These are phyloP conservation scores for Russula vinacea DNA, from an alignment of 768 basidiomycete species.

Conservation along the genomic window DNA sequence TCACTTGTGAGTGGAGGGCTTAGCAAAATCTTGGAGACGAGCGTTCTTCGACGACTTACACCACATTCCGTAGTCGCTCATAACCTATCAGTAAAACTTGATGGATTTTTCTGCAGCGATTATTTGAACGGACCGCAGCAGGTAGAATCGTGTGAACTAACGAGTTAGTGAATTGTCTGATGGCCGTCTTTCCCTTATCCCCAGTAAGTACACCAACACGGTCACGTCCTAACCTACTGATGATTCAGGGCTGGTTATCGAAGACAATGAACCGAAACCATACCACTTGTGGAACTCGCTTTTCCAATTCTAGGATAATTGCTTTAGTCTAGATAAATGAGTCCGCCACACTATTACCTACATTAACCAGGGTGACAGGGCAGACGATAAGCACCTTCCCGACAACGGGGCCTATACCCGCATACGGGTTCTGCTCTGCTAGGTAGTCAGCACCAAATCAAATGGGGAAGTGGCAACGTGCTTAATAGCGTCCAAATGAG, in stretches of 20 bases:
- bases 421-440: slow-evolving; percentile 82
- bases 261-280: slow-evolving; percentile 32
- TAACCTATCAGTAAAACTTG: slow-evolving; percentile 94
- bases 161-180: slow-evolving; percentile 76
- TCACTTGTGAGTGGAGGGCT: slow-evolving; percentile 37
- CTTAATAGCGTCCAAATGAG: slow-evolving; percentile 91
- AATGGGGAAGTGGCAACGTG: slow-evolving; percentile 39
- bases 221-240: slow-evolving; percentile 50
- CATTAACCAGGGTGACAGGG: slow-evolving; percentile 85
- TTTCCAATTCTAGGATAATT: slow-evolving; percentile 75
- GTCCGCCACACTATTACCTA: slow-evolving; percentile 37
- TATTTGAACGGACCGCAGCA: slow-evolving; percentile 1
- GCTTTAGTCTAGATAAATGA: background rate
- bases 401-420: slow-evolving; percentile 50
- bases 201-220: slow-evolving; percentile 57
- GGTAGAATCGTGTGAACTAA: slow-evolving; percentile 37
- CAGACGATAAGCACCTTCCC: slow-evolving; percentile 91
- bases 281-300: slow-evolving; percentile 94
- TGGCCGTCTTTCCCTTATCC: slow-evolving; percentile 51
- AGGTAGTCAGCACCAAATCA: slow-evolving; percentile 1
- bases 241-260: background rate
- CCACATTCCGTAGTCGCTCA: slow-evolving; percentile 79
- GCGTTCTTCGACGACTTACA: slow-evolving; percentile 44
- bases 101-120: slow-evolving; percentile 54
- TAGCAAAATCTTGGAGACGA: slow-evolving; percentile 10